These are phyloP conservation scores for Lyophyllum shimeji DNA, from an alignment of 768 basidiomycete genomes.

Conservation along the genomic window DNA sequence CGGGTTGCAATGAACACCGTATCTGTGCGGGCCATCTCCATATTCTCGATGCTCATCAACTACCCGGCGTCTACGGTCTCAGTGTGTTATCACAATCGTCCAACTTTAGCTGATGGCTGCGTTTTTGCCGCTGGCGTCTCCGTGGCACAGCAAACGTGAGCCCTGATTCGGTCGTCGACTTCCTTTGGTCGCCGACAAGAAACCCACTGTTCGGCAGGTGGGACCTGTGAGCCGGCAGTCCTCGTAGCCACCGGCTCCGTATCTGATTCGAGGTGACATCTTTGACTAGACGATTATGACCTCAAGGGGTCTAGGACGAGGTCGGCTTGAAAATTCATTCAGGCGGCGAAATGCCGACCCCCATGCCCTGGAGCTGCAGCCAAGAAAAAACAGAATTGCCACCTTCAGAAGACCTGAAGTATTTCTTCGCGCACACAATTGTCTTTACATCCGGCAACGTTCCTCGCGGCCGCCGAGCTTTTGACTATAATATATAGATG, in stretches of 20 bases:
- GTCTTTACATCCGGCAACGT: background rate
- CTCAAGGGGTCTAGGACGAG: no score
- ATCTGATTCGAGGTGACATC: background rate
- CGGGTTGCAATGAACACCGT: background rate
- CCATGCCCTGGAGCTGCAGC: no score
- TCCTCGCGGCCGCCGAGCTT: background rate
- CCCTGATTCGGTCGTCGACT: background rate
- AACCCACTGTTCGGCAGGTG: background rate
- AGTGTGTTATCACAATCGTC: background rate
- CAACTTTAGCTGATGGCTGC: slow-evolving; percentile 6
- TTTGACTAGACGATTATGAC: background rate
- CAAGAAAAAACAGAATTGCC: no score
- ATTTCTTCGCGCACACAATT: background rate
- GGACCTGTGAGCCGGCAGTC: background rate
- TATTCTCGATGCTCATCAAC: slow-evolving; percentile 6
- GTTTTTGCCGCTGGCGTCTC: slow-evolving; percentile 12
- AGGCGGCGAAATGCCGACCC: no score
- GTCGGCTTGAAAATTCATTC: no score
- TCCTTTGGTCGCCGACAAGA: slow-evolving; percentile 1
- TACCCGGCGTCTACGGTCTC: slow-evolving; percentile 12
- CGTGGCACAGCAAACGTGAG: background rate
- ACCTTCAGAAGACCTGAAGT: no score
- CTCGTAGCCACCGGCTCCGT: background rate
- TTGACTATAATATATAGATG: background rate
- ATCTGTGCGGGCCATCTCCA: background rate